A percentile compares a stretch with the other conserved stretches of the same genome.
Evolutionary conservation across 176 grass and related monocot species (phyloP).

Genomic region (Bothriochloa decipiens): DNA sequence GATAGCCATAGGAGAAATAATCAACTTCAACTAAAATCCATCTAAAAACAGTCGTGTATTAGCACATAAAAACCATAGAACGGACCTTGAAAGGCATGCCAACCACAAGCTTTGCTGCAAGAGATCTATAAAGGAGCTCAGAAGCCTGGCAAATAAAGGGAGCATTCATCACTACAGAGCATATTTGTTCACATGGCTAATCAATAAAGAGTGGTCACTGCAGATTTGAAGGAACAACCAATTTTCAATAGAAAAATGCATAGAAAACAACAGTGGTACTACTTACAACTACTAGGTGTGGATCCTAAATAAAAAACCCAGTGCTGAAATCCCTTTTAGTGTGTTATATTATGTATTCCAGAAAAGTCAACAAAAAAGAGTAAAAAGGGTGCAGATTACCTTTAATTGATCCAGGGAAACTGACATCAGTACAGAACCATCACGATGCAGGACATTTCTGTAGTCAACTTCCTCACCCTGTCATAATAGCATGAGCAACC

Average conservation of each 20-base stretch:
- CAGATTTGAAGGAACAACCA: constrained; percentile 6
- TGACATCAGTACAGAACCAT: constrained; percentile 98
- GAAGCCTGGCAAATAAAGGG: constrained; percentile 61
- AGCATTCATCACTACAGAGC: constrained; percentile 33
- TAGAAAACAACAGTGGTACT: background rate
- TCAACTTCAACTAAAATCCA: constrained; percentile 34
- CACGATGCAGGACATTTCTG: constrained; percentile 95
- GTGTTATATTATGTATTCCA: constrained; percentile 1
- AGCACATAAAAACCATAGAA: constrained; percentile 41
- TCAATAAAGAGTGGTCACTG: background rate
- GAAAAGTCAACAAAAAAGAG: constrained; percentile 3
- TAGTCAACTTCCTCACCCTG: constrained; percentile 95
- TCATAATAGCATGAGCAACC: constrained; percentile 16
- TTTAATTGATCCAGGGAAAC: constrained; percentile 87
- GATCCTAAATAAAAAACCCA: constrained; percentile 22
- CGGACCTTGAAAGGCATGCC: constrained; percentile 99
- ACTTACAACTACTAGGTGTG: background rate
- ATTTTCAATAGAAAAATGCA: constrained; percentile 20
- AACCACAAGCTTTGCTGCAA: constrained; percentile 80
- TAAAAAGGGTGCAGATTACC: constrained; percentile 44
- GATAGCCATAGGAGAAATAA: constrained; percentile 47
- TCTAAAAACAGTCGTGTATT: constrained; percentile 21
- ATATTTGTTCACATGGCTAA: constrained; percentile 22
- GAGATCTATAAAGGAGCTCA: constrained; percentile 85
- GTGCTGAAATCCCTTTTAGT: background rate